Conservation (phyloP, 768 basidiomycete genomes). For the Cystofilobasidium macerans region DNA sequence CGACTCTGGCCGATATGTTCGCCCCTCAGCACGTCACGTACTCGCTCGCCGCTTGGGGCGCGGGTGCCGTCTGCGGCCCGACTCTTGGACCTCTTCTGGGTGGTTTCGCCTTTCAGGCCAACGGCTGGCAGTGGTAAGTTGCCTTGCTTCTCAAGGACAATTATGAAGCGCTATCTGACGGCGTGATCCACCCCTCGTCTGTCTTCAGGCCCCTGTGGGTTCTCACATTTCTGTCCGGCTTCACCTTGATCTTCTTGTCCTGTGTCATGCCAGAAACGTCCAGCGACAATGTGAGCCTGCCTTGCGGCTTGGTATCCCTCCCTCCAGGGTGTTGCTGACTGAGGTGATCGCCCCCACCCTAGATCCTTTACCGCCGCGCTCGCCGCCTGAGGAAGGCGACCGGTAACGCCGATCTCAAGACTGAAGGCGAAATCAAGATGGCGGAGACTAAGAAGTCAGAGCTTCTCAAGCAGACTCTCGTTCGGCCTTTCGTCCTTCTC, state of each 20-base stretch:
- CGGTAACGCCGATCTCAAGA: slow-evolving; percentile 30
- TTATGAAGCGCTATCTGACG: background rate
- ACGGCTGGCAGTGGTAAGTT: slow-evolving; percentile 37
- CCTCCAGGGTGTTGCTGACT: background rate
- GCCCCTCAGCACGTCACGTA: slow-evolving; percentile 31
- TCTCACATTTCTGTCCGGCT: slow-evolving; percentile 37
- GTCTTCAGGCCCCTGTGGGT: slow-evolving; percentile 34
- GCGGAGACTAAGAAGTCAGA: background rate
- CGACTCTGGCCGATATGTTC: slow-evolving; percentile 36
- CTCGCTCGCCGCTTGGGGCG: slow-evolving; percentile 34
- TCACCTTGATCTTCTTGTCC: slow-evolving; percentile 25
- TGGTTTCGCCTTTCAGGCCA: slow-evolving; percentile 36
- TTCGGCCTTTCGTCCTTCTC: slow-evolving; percentile 32
- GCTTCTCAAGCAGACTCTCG: slow-evolving; percentile 25
- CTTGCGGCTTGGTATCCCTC: background rate
- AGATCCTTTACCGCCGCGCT: slow-evolving; percentile 29
- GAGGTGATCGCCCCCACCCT: no score
- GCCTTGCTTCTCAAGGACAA: background rate
- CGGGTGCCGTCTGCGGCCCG: slow-evolving; percentile 33
- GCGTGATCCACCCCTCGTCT: background rate
- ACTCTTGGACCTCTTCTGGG: slow-evolving; percentile 36
- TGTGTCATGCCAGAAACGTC: slow-evolving; percentile 36
- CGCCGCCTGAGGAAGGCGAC: slow-evolving; percentile 31
- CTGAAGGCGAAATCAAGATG: slow-evolving; percentile 24
- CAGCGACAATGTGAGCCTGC: slow-evolving; percentile 5